Evolutionary conservation across 345 rosid genomes (phyloP).

Genomic region (Rhodamnia argentea): DNA sequence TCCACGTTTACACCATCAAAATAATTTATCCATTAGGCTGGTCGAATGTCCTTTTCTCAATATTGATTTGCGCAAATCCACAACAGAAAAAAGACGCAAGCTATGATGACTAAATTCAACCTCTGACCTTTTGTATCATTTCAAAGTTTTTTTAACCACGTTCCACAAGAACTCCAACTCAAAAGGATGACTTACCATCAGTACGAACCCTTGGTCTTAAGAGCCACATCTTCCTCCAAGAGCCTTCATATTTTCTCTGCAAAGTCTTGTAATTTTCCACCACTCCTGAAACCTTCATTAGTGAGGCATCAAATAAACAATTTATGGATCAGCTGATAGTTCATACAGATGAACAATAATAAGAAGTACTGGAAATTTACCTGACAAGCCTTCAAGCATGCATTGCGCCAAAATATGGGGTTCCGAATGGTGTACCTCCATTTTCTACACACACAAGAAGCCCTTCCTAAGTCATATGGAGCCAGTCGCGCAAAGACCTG

Average conservation of each 20-base stretch:
- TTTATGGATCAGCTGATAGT: neutral
- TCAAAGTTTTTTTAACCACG: neutral
- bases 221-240: slow-evolving; percentile 99
- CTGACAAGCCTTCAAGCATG: slow-evolving; percentile 96
- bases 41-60: neutral
- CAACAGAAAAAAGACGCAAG: neutral
- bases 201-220: slow-evolving; percentile 83
- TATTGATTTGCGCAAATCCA: neutral
- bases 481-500: slow-evolving; percentile 82
- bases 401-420: slow-evolving; percentile 85
- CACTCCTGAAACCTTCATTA: slow-evolving; percentile 51
- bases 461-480: slow-evolving; percentile 82
- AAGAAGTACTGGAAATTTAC: slow-evolving; percentile 12
- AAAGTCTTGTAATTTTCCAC: slow-evolving; percentile 71
- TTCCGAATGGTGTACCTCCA: slow-evolving; percentile 91
- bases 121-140: neutral
- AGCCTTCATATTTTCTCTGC: slow-evolving; percentile 75
- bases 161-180: neutral
- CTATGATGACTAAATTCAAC: neutral
- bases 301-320: neutral
- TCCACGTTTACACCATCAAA: neutral
- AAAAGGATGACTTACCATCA: slow-evolving; percentile 45
- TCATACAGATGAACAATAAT: neutral
- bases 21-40: neutral
- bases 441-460: slow-evolving; percentile 82